phyloP scores from a whole-genome alignment of 352 stramenopile species.

The Phytopythium delawarense region DNA sequence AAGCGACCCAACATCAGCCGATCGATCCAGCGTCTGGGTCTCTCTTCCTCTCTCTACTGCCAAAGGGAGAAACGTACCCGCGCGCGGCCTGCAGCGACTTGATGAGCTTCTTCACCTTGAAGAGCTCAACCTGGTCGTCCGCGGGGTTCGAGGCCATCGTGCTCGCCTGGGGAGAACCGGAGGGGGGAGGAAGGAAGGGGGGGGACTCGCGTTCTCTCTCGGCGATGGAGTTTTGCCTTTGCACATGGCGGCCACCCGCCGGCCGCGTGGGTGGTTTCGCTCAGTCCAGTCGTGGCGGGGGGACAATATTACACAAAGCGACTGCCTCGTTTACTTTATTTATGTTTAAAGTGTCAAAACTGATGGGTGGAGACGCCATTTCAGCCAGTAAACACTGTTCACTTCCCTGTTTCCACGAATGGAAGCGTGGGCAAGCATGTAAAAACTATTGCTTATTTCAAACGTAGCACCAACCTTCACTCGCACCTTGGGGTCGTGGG shows the following conservation, averaged over 20 bases:
- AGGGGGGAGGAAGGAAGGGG: background rate
- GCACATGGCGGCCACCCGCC: background rate
- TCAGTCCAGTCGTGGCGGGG: background rate
- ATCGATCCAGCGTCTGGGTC: too few relatives aligned
- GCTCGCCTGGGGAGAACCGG: background rate
- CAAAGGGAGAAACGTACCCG: slow-evolving; percentile 42
- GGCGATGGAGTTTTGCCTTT: slow-evolving; percentile 3
- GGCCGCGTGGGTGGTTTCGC: background rate
- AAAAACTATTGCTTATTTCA: background rate
- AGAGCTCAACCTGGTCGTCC: slow-evolving; percentile 98
- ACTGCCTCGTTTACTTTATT: background rate
- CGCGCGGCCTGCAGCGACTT: slow-evolving; percentile 93
- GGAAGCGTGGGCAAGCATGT: background rate
- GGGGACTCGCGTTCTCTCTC: background rate
- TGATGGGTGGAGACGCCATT: background rate
- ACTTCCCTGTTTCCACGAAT: background rate
- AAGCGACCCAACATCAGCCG: too few relatives aligned
- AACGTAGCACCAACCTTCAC: background rate
- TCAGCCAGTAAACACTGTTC: background rate
- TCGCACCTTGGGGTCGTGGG: background rate
- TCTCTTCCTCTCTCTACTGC: too few relatives aligned
- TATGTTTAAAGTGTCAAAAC: background rate
- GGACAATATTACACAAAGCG: background rate
- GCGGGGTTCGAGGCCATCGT: slow-evolving; percentile 36
- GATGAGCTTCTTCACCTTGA: slow-evolving; percentile 99